Evolutionary conservation across 2,329 filamentous ascomycete species (phyloP).

Genomic region (Ceratocystis destructans): DNA sequence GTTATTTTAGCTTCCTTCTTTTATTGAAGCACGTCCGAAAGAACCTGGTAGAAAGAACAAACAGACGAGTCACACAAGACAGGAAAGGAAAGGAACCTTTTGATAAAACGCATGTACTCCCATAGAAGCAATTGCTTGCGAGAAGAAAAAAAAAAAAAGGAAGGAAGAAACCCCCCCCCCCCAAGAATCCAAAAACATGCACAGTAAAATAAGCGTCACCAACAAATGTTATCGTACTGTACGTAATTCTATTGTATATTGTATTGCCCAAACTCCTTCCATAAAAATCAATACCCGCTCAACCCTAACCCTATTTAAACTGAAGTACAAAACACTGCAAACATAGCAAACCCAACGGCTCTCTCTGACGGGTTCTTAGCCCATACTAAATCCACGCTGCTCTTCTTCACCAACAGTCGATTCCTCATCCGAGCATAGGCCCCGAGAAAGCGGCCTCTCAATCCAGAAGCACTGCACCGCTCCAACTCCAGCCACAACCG

Average conservation of each 20-base stretch:
- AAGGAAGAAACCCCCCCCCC: too few relatives aligned
- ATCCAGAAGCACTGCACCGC: slow-evolving; percentile 48
- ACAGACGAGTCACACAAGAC: neutral
- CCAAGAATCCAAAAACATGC: too few relatives aligned
- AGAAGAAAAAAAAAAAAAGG: neutral
- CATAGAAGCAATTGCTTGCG: too few relatives aligned
- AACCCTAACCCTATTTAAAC: too few relatives aligned
- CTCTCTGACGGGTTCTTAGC: too few relatives aligned
- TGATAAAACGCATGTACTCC: too few relatives aligned
- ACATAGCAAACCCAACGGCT: neutral
- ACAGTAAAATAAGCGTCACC: neutral
- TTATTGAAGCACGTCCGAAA: neutral
- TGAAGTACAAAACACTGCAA: too few relatives aligned
- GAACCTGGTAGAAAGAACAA: neutral
- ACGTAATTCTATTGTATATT: too few relatives aligned
- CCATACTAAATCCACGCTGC: neutral
- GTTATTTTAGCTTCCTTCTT: slow-evolving; percentile 1
- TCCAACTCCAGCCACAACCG: slow-evolving; percentile 41
- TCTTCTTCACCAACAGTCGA: neutral
- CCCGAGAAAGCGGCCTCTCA: slow-evolving; percentile 23
- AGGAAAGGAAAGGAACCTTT: too few relatives aligned
- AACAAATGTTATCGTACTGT: neutral
- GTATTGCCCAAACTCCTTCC: neutral
- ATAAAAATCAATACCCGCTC: neutral
- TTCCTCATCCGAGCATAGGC: slow-evolving; percentile 23